These are phyloP conservation scores for Diaporthe sp. DNA, from an alignment of 2,329 filamentous ascomycete species.

Conservation along the genomic window DNA sequence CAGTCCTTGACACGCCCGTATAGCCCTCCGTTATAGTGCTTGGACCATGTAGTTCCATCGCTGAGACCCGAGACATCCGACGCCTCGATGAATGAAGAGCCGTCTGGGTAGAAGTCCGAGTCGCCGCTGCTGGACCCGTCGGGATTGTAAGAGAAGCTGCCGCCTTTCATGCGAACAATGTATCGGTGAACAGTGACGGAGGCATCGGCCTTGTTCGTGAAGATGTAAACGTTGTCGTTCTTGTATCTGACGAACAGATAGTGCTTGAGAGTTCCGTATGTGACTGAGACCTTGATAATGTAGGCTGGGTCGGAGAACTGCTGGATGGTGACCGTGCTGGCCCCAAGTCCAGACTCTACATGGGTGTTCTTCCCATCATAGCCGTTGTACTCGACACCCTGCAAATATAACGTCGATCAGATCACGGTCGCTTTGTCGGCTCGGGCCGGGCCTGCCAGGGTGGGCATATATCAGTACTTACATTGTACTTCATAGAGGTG, in stretches of 20 bases:
- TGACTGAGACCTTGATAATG: constrained; percentile 54
- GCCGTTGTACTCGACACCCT: constrained; percentile 52
- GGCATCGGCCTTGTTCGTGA: constrained; percentile 58
- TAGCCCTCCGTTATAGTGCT: constrained; percentile 56
- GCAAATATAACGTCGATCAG: background rate
- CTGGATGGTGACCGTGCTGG: constrained; percentile 50
- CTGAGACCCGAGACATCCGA: constrained; percentile 49
- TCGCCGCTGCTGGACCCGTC: constrained; percentile 5
- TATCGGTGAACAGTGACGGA: constrained; percentile 56
- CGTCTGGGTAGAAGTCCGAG: constrained; percentile 51
- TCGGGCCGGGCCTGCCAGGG: too few species aligned
- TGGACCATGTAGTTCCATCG: constrained; percentile 54
- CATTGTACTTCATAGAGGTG: constrained; percentile 50
- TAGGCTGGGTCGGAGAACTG: constrained; percentile 43
- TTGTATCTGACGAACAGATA: constrained; percentile 53
- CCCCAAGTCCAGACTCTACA: constrained; percentile 51
- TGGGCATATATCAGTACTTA: background rate
- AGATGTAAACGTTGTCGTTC: constrained; percentile 57
- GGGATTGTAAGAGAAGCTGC: constrained; percentile 48
- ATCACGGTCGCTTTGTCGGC: background rate
- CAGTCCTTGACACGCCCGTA: constrained; percentile 55
- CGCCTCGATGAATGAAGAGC: constrained; percentile 53
- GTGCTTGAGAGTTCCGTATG: constrained; percentile 52
- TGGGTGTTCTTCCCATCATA: constrained; percentile 51
- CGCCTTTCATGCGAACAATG: constrained; percentile 52